Evolutionary conservation across 495 filamentous ascomycete genomes (phyloP).

Genomic region (Aspergillus asperescens): DNA sequence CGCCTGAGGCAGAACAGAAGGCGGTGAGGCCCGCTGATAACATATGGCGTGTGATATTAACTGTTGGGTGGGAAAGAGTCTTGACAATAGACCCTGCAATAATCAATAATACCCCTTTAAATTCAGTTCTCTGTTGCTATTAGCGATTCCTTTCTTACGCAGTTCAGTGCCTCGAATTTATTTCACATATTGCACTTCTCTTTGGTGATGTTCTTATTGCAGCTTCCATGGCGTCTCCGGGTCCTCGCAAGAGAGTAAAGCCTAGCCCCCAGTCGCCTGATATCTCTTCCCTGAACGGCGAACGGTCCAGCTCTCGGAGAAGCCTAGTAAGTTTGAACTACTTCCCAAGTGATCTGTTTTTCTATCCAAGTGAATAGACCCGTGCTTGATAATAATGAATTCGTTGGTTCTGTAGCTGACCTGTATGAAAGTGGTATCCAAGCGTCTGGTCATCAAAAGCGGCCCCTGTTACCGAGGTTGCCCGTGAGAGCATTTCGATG

Average conservation of each 20-base stretch:
- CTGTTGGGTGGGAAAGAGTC: neutral
- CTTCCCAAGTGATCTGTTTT: no score
- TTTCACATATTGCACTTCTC: neutral
- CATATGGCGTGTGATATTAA: conserved; percentile 29
- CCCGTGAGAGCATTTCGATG: conserved; percentile 69
- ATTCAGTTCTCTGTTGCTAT: conserved; percentile 7
- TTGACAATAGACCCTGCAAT: conserved; percentile 1
- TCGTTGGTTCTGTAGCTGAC: conserved; percentile 16
- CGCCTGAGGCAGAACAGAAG: conserved; percentile 11
- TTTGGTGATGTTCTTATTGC: conserved; percentile 30
- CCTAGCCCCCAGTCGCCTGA: conserved; percentile 44
- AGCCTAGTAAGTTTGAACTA: conserved; percentile 31
- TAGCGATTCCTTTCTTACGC: neutral
- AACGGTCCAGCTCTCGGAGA: conserved; percentile 27
- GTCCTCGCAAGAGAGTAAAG: conserved; percentile 60
- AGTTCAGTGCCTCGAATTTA: neutral
- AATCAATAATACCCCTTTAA: neutral
- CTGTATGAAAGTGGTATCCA: conserved; percentile 45
- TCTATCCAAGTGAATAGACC: neutral
- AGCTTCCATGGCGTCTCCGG: conserved; percentile 45
- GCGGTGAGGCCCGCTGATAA: neutral
- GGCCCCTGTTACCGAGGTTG: conserved; percentile 65
- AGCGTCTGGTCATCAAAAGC: conserved; percentile 68
- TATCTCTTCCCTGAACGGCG: conserved; percentile 17
- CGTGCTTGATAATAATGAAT: neutral